Conservation (phyloP, 805 yeast species). For the Ogataea sp. region DNA sequence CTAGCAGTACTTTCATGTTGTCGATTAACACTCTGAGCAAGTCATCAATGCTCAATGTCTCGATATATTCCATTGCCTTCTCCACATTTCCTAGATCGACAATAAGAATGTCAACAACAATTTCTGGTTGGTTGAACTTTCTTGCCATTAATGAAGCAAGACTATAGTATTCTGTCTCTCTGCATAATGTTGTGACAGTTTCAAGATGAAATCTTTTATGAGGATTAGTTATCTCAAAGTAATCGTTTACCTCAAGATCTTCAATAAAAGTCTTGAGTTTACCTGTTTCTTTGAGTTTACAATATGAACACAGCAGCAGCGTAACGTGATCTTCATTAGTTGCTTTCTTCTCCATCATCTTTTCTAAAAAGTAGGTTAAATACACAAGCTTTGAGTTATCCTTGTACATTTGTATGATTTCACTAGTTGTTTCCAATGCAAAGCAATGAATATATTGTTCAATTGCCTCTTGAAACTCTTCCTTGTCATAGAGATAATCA, state of each 20-base stretch:
- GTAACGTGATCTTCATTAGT: slow-evolving; percentile 82
- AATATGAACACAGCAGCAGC: slow-evolving; percentile 65
- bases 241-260: slow-evolving; percentile 23
- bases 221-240: slow-evolving; percentile 26
- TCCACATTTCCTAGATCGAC: slow-evolving; percentile 54
- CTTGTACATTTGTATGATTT: slow-evolving; percentile 69
- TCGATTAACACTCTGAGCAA: slow-evolving; percentile 53
- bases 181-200: slow-evolving; percentile 57
- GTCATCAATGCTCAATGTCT: slow-evolving; percentile 67
- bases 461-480: slow-evolving; percentile 61
- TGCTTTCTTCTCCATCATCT: slow-evolving; percentile 42
- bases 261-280: slow-evolving; percentile 52
- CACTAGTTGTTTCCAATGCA: slow-evolving; percentile 53
- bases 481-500: slow-evolving; percentile 60
- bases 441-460: slow-evolving; percentile 54
- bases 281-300: slow-evolving; percentile 58
- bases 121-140: slow-evolving; percentile 62
- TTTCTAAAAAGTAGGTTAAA: slow-evolving; percentile 56
- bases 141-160: slow-evolving; percentile 67
- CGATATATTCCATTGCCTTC: slow-evolving; percentile 56
- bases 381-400: slow-evolving; percentile 66
- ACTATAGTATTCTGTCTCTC: slow-evolving; percentile 58
- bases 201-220: slow-evolving; percentile 54
- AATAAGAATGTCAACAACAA: slow-evolving; percentile 69
- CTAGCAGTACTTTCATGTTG: slow-evolving; percentile 53